These are phyloP conservation scores for Ophiocordyceps robertsii DNA, from an alignment of 2,329 filamentous ascomycete genomes.

Conservation along the genomic window DNA sequence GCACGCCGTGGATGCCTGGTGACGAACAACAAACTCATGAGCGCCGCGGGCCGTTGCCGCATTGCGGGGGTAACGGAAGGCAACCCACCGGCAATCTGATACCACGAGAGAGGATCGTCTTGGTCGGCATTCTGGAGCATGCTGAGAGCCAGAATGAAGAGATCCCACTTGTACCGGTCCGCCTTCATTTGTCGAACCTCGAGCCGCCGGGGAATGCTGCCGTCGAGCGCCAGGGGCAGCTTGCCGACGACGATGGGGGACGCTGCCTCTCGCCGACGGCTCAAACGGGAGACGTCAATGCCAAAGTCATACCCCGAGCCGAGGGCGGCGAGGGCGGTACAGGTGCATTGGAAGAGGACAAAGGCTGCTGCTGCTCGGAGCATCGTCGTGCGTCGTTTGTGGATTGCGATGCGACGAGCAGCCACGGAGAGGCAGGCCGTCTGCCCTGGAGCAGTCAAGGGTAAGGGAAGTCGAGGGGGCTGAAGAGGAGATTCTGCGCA, in stretches of 20 bases:
- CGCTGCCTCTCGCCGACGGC: slow-evolving; percentile 24
- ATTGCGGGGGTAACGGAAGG: neutral
- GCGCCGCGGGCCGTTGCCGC: neutral
- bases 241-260: slow-evolving; percentile 27
- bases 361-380: neutral
- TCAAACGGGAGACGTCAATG: slow-evolving; percentile 24
- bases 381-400: slow-evolving; percentile 1
- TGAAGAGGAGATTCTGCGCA: too few species aligned
- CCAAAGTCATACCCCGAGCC: slow-evolving; percentile 35
- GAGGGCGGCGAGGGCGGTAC: slow-evolving; percentile 1
- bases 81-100: slow-evolving; percentile 57
- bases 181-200: slow-evolving; percentile 56
- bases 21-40: neutral
- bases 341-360: neutral
- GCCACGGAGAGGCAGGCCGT: too few species aligned
- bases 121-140: slow-evolving; percentile 58
- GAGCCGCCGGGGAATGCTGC: slow-evolving; percentile 33
- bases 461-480: too few species aligned
- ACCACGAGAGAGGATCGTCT: slow-evolving; percentile 54
- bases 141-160: slow-evolving; percentile 63
- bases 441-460: too few species aligned
- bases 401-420: neutral
- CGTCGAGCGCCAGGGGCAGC: slow-evolving; percentile 24
- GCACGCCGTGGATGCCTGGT: slow-evolving; percentile 68
- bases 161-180: slow-evolving; percentile 55